Conservation (phyloP, 768 basidiomycete species). For the Lactifluus pinguis region DNA sequence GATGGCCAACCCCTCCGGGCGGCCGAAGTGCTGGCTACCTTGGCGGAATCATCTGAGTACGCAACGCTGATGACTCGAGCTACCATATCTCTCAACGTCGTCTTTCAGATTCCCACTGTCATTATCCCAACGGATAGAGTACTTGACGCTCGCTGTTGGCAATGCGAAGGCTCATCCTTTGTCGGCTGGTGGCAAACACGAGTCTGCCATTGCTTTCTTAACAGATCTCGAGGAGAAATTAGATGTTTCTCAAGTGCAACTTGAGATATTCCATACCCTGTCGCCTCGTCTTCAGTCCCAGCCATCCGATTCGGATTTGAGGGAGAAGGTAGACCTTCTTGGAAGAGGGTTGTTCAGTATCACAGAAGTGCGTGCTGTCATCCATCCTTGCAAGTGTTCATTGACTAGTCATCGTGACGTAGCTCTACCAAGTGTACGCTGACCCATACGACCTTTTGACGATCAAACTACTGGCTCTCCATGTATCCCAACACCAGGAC, state of each 20-base stretch:
- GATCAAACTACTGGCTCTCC: slow-evolving; percentile 82
- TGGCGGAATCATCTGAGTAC: slow-evolving; percentile 82
- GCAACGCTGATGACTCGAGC: slow-evolving; percentile 23
- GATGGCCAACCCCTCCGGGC: slow-evolving; percentile 81
- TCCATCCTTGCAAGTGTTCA: background rate
- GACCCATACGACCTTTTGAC: slow-evolving; percentile 76
- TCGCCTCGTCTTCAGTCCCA: slow-evolving; percentile 49
- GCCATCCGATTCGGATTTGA: slow-evolving; percentile 39
- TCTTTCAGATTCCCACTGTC: slow-evolving; percentile 49
- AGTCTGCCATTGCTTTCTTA: slow-evolving; percentile 92
- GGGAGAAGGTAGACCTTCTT: slow-evolving; percentile 52
- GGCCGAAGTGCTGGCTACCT: slow-evolving; percentile 69
- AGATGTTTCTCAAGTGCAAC: slow-evolving; percentile 92
- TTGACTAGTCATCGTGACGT: slow-evolving; percentile 3
- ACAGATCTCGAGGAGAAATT: slow-evolving; percentile 92
- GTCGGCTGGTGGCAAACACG: slow-evolving; percentile 65
- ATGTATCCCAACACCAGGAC: slow-evolving; percentile 90
- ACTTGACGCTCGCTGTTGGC: slow-evolving; percentile 86
- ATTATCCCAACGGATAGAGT: slow-evolving; percentile 76
- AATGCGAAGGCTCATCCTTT: slow-evolving; percentile 94
- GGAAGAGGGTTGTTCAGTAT: slow-evolving; percentile 62
- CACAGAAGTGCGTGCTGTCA: slow-evolving; percentile 57
- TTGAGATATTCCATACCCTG: slow-evolving; percentile 76
- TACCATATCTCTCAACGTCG: background rate
- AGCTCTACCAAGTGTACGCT: slow-evolving; percentile 88